phyloP scores from a whole-genome alignment of 2,329 filamentous ascomycete species.

The Colletotrichum coccodes region DNA sequence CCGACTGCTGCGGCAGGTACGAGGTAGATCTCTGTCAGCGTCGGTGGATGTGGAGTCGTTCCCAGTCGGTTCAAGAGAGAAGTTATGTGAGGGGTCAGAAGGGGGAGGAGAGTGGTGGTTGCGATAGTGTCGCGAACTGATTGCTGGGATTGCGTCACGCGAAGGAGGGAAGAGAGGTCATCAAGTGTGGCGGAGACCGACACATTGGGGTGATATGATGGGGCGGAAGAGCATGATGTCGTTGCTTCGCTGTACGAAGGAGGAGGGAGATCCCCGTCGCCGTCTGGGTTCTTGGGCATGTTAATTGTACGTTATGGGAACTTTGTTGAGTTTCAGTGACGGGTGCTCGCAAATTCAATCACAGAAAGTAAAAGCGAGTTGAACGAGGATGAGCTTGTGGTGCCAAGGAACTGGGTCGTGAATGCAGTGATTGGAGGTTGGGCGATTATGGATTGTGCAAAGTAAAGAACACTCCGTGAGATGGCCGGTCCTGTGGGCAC shows the following conservation, averaged over 20 bases:
- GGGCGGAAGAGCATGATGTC: conserved; percentile 28
- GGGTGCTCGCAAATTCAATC: not conserved
- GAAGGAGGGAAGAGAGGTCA: conserved; percentile 49
- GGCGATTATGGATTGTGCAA: not conserved
- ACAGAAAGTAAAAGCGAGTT: not conserved
- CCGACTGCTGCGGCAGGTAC: conserved; percentile 55
- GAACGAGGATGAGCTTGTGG: not conserved
- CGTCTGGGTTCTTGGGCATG: conserved; percentile 28
- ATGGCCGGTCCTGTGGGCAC: no score
- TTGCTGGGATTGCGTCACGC: conserved; percentile 45
- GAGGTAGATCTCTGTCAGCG: conserved; percentile 54
- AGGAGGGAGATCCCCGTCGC: conserved; percentile 34
- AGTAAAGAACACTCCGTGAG: not conserved
- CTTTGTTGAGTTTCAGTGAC: not conserved
- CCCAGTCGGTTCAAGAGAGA: conserved; percentile 52
- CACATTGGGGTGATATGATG: conserved; percentile 42
- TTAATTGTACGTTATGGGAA: not conserved
- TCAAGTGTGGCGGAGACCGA: conserved; percentile 39
- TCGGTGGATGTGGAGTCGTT: conserved; percentile 41
- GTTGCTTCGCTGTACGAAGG: conserved; percentile 21
- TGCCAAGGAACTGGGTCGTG: not conserved
- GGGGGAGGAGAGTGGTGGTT: conserved; percentile 43
- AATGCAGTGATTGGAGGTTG: not conserved
- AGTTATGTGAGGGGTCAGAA: conserved; percentile 53
- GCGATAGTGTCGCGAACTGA: conserved; percentile 47